Evolutionary conservation across 441 rosid genomes (phyloP), one percentile per base, ranked within the genome.

Genomic region (Kokia cookei): DNA sequence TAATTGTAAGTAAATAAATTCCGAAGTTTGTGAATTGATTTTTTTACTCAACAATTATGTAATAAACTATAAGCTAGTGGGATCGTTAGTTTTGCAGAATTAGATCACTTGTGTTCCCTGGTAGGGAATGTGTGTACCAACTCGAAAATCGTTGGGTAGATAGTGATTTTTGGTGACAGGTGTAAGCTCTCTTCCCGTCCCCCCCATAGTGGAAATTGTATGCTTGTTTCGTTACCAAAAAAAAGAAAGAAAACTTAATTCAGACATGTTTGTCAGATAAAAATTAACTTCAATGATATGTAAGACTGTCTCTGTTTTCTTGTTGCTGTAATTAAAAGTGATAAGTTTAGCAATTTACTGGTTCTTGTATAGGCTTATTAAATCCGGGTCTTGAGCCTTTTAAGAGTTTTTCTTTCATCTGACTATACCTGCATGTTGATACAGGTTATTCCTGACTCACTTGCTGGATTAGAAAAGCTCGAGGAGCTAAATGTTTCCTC

Each of bases 391-490:
- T 17, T 69, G 58, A 65, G 13, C 29, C 27, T 48, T 55, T 42
- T n/a, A 3, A 51, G 2, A 27, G 19, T 67, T 17, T 67, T 2
- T 15, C 73, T 72, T 60, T 37, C 27, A 32, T 75, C 50, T 45
- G 65, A 58, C 13, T 19, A n/a, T 32, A 77, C 57, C 35, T 74
- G 10, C 77, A 57, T 60, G 78, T 54, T 73, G 43, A 73, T 76
- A 66, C 90, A 95, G 99, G 84, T 64, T 15, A 84, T 95, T 72
- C 97, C 98, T 32, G 96, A 95, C 72, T 87, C 99, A 1, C 83
- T 95, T 47, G 87, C 89, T 48, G 98, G 91, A 14, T 81, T 95
- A 64, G 85, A 74, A 66, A 82, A 72, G 66, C 91, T 95, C 59
- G 93, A 85, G 76, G 94, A 89, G 80, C 89, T 95, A 57, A 83